Evolutionary conservation across 2,329 filamentous ascomycete genomes (phyloP), one percentile per base, ranked within the genome.

Genomic region (Fusarium clavum): DNA sequence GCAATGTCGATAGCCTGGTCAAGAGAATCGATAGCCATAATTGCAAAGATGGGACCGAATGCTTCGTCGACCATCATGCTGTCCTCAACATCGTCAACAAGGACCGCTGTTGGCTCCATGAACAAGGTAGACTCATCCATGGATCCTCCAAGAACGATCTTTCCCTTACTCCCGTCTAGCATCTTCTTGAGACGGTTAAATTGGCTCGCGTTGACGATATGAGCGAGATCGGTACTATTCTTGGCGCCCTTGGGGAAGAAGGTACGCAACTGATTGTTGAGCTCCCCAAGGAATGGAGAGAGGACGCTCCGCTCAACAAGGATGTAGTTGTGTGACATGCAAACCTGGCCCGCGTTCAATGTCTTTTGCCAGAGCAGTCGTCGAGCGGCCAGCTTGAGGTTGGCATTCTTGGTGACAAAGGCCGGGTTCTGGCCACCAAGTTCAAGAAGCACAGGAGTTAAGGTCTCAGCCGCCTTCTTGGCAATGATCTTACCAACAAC

Each of bases 31-130:
- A 94, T 91, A 0, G 94, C 87, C 57, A 97, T 83, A 68, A 98
- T 89, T 68, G 93, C 91, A 72, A 97, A 94, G 64, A 97, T 86
- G n/a, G 96, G 96, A 9, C 95, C 96, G 78, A 99, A 99, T 45
- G 91, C 93, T 83, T 99, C 96, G 69, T 97, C 89, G 25, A 83
- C 82, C 76, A 98, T 87, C 80, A 98, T 88, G 81, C 97, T 95
- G 51, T 94, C 87, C 29, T 81, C 65, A 18, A 87, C 78, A 67
- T 89, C 90, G 71, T 92, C 86, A 40, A 98, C 91, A 65, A 93
- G 86, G n/a, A 99, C 90, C n/a, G 95, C 90, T 0, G 96, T 99
- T 1, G 94, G 93, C 78, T 95, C 94, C 73, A 99, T 96, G 81
- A 92, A 98, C 52, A 92, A 89, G 32, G 93, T 87, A 38, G 87